phyloP scores from a whole-genome alignment of 192 early-diverging fungal species.

The Coemansia sp. region DNA sequence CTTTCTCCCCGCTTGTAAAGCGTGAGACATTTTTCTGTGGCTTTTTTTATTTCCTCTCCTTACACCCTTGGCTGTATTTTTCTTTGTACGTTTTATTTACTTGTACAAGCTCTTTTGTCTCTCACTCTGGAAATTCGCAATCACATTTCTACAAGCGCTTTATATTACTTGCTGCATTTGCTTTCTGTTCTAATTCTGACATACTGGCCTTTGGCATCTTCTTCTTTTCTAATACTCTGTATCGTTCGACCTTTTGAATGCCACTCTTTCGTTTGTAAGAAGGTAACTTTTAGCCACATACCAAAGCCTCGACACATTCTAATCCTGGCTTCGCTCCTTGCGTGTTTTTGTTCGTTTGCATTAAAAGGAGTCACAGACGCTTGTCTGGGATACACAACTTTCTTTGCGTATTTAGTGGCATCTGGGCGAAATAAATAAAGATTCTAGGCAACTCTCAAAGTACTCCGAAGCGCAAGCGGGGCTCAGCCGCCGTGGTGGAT shows the following conservation, averaged over 20 bases:
- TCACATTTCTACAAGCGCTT: neutral
- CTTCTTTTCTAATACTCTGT: neutral
- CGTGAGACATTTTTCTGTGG: neutral
- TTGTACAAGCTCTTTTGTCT: neutral
- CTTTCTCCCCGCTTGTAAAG: too few species aligned
- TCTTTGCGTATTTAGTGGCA: conserved; percentile 19
- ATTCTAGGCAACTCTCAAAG: conserved; percentile 49
- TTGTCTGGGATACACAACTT: neutral
- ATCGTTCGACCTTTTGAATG: conserved; percentile 2
- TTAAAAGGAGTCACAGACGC: neutral
- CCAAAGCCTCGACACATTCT: neutral
- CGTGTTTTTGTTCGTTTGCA: neutral
- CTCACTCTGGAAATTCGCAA: too few species aligned
- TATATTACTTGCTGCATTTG: conserved; percentile 7
- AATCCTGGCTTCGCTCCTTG: neutral
- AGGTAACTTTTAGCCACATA: neutral
- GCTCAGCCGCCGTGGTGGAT: conserved; percentile 28
- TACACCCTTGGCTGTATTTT: too few species aligned
- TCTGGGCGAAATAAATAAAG: conserved; percentile 23
- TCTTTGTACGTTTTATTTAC: neutral
- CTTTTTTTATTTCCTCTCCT: neutral
- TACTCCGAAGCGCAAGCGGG: conserved; percentile 51
- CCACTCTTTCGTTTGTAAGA: conserved; percentile 6
- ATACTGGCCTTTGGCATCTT: neutral
- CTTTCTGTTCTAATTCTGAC: neutral